Evolutionary conservation across 2,329 filamentous ascomycete species (phyloP).

Genomic region (Pseudogymnoascus sp.): DNA sequence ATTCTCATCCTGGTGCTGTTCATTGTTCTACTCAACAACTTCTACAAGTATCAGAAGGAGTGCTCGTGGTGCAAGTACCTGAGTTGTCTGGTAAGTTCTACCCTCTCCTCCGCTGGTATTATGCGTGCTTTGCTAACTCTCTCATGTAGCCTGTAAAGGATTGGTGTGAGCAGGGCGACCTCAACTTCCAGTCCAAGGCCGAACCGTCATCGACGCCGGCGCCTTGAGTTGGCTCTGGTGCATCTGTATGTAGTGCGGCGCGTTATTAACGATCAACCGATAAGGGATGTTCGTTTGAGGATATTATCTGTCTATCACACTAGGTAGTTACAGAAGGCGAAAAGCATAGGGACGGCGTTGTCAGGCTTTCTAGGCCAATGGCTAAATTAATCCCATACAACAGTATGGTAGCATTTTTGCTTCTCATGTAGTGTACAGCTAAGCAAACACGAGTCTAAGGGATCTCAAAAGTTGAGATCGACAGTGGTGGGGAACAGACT

Average conservation of each 20-base stretch:
- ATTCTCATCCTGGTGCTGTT: slow-evolving; percentile 79
- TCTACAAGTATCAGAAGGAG: slow-evolving; percentile 69
- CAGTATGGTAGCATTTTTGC: neutral
- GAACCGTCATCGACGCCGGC: neutral
- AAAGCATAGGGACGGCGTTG: slow-evolving; percentile 7
- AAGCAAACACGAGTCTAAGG: neutral
- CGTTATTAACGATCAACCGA: neutral
- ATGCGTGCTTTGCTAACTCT: slow-evolving; percentile 21
- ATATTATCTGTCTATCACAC: neutral
- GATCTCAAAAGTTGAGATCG: neutral
- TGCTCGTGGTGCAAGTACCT: slow-evolving; percentile 95
- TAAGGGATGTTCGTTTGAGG: neutral
- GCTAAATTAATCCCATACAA: neutral
- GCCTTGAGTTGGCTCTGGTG: neutral
- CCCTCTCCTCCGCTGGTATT: neutral
- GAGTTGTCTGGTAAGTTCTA: slow-evolving; percentile 73
- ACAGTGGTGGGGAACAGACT: neutral
- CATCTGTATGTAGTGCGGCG: neutral
- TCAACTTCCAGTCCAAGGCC: neutral
- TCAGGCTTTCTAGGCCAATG: neutral
- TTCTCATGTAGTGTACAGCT: slow-evolving; percentile 3
- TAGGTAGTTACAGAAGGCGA: neutral
- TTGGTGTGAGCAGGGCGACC: slow-evolving; percentile 50
- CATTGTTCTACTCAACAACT: slow-evolving; percentile 81
- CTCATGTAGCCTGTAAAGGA: slow-evolving; percentile 50